Percentiles rank a stretch among this genome's conserved stretches.
phyloP scores from a whole-genome alignment of 495 filamentous ascomycete genomes.

The Chaetomidium leptoderma region DNA sequence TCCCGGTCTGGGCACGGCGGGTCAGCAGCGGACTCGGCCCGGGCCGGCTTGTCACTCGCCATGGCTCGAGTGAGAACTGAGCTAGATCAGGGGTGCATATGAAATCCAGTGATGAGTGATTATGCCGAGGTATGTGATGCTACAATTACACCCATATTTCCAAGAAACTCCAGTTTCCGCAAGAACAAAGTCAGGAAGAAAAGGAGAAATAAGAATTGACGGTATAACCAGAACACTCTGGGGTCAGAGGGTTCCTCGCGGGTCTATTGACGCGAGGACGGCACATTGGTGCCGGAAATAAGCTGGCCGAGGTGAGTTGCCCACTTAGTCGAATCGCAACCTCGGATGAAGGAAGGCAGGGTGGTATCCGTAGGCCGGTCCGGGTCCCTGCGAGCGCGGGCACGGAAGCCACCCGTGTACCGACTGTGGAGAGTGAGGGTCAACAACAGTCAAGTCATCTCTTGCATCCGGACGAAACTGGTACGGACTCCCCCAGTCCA shows the following conservation, averaged over 20 bases:
- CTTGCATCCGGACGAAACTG: too few relatives aligned
- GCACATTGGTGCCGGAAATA: conserved; percentile 12
- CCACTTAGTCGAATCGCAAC: background rate
- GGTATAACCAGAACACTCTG: background rate
- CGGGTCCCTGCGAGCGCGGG: background rate
- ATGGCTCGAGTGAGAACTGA: background rate
- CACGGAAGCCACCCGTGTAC: background rate
- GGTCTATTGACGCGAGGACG: background rate
- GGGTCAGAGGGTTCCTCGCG: background rate
- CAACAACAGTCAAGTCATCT: too few relatives aligned
- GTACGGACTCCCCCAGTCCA: too few relatives aligned
- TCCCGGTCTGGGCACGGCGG: background rate
- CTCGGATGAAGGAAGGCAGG: conserved; percentile 11
- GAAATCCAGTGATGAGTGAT: background rate
- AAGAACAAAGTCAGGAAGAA: background rate
- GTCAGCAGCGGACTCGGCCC: background rate
- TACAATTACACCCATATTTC: background rate
- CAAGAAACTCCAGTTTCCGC: background rate
- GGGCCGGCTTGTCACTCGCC: conserved; percentile 13
- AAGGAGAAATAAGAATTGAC: background rate
- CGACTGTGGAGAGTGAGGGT: background rate
- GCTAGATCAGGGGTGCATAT: background rate
- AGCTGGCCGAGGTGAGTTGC: conserved; percentile 1
- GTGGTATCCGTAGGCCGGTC: background rate
- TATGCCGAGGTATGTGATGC: background rate